Percentiles rank a stretch among this genome's conserved stretches.
phyloP scores from a whole-genome alignment of 352 stramenopile species.

The Blastocystis sp. region DNA sequence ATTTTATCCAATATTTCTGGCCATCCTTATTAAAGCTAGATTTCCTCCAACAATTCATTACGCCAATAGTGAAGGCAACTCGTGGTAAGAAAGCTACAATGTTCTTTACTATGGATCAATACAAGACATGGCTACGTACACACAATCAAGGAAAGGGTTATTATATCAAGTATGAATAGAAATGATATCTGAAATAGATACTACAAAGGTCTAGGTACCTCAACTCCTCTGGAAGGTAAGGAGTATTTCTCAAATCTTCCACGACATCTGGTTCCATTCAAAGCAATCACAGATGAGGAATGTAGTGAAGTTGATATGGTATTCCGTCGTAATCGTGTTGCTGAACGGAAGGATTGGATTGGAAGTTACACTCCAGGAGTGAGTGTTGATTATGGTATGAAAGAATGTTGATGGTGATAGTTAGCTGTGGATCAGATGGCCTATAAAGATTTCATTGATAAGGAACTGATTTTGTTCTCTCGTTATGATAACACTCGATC shows the following conservation, averaged over 20 bases:
- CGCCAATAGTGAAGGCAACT: slow-evolving; percentile 89
- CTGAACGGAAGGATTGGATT: slow-evolving; percentile 91
- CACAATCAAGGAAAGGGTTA: slow-evolving; percentile 82
- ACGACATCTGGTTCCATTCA: slow-evolving; percentile 84
- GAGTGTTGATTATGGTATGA: slow-evolving; percentile 78
- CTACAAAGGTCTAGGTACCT: slow-evolving; percentile 99
- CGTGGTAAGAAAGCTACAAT: slow-evolving; percentile 76
- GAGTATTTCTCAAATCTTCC: slow-evolving; percentile 90
- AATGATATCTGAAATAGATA: slow-evolving; percentile 69
- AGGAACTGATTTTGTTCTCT: slow-evolving; percentile 94
- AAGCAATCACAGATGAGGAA: slow-evolving; percentile 62
- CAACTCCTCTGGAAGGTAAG: slow-evolving; percentile 86
- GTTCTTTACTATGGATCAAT: slow-evolving; percentile 94
- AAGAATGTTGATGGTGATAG: background rate
- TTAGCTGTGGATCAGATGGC: slow-evolving; percentile 77
- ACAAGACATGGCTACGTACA: slow-evolving; percentile 80
- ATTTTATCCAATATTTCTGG: slow-evolving; percentile 96
- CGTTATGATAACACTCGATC: slow-evolving; percentile 91
- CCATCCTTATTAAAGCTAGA: slow-evolving; percentile 83
- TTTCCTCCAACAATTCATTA: slow-evolving; percentile 89
- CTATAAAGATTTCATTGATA: slow-evolving; percentile 92
- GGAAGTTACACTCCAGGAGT: slow-evolving; percentile 75
- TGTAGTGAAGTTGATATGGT: slow-evolving; percentile 88
- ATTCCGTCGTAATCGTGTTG: slow-evolving; percentile 88
- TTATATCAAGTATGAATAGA: slow-evolving; percentile 77